Percentiles rank a stretch among this genome's conserved stretches.
Evolutionary conservation across 306 rosid genomes (phyloP).

Genomic region (Casuarina equisetifolia): DNA sequence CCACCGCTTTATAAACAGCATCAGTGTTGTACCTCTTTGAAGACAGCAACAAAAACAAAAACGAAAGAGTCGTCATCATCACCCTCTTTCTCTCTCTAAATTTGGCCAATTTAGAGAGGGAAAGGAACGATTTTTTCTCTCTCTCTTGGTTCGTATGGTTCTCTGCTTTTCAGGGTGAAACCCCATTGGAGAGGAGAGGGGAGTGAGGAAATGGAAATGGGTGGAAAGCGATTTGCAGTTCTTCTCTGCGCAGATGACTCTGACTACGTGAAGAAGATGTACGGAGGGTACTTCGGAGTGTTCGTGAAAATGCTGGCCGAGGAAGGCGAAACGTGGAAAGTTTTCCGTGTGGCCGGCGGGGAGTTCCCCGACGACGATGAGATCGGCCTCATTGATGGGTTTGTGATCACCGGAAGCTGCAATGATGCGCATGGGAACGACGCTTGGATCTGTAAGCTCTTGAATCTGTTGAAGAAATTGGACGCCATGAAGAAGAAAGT

Average conservation of each 20-base stretch:
- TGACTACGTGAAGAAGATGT: constrained; percentile 63
- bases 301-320: constrained; percentile 65
- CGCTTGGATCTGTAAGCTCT: constrained; percentile 68
- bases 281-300: constrained; percentile 83
- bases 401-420: constrained; percentile 83
- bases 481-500: constrained; percentile 57
- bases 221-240: constrained; percentile 51
- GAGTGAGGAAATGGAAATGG: constrained; percentile 12
- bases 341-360: constrained; percentile 53
- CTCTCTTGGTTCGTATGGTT: no score
- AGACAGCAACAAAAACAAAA: not conserved
- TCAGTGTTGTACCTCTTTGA: not conserved
- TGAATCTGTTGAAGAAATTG: constrained; percentile 45
- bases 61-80: no score
- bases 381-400: constrained; percentile 50
- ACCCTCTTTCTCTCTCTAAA: constrained; percentile 8
- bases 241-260: constrained; percentile 85
- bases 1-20: constrained; percentile 9
- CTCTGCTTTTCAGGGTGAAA: not conserved
- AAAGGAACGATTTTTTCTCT: not conserved
- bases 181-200: not conserved
- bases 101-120: constrained; percentile 14
- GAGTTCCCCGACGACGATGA: constrained; percentile 56
- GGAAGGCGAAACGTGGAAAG: constrained; percentile 77
- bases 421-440: constrained; percentile 79